Evolutionary conservation across 2,329 filamentous ascomycete species (phyloP).

Genomic region (Trichothecium sympodiale): DNA sequence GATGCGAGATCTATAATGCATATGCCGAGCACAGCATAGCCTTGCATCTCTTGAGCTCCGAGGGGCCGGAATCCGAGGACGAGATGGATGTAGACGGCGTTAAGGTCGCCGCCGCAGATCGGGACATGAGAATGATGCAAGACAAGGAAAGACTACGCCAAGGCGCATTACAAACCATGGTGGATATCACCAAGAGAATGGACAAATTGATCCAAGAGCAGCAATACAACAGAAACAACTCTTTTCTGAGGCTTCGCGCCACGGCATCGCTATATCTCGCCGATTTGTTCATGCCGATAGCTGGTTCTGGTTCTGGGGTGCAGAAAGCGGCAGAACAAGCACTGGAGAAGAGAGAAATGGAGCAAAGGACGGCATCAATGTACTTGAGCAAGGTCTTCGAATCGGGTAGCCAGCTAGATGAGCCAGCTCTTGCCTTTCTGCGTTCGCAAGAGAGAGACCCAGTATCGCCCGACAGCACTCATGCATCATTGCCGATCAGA

Average conservation of each 20-base stretch:
- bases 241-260: conserved; percentile 59
- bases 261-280: conserved; percentile 67
- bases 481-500: conserved; percentile 19
- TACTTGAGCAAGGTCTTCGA: conserved; percentile 15
- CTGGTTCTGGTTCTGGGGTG: conserved; percentile 14
- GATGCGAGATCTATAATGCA: conserved; percentile 68
- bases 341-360: conserved; percentile 13
- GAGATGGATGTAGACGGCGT: conserved; percentile 6
- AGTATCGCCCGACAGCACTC: conserved; percentile 7
- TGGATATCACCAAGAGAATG: conserved; percentile 55
- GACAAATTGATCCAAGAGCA: conserved; percentile 58
- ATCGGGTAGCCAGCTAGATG: conserved; percentile 17
- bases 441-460: conserved; percentile 13
- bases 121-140: conserved; percentile 8
- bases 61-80: conserved; percentile 13
- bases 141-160: conserved; percentile 28
- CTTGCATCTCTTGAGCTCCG: conserved; percentile 23
- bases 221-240: conserved; percentile 57
- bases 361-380: conserved; percentile 16
- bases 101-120: conserved; percentile 2
- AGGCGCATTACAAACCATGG: conserved; percentile 47
- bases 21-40: conserved; percentile 46
- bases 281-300: conserved; percentile 46
- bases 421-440: conserved; percentile 10
- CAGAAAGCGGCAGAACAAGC: conserved; percentile 16